Conservation (phyloP, 2,329 filamentous ascomycete genomes). For the Emericellopsis cladophorae region DNA sequence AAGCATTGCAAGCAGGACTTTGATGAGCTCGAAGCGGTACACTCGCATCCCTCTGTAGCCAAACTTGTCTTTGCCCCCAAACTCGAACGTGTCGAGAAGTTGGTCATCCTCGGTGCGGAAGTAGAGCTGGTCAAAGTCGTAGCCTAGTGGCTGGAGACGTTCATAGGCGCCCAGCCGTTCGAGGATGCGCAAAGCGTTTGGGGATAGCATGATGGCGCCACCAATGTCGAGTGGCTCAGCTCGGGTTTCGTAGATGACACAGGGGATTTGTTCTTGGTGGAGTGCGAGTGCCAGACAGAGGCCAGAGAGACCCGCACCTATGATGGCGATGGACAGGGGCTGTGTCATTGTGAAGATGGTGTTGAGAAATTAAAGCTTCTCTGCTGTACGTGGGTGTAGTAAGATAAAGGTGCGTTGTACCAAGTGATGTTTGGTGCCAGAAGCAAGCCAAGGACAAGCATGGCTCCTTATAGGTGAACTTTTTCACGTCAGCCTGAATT, state of each 20-base stretch:
- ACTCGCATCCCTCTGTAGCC: slow-evolving; percentile 41
- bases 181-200: slow-evolving; percentile 42
- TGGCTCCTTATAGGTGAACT: too few relatives aligned
- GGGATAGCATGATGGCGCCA: slow-evolving; percentile 46
- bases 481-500: too few relatives aligned
- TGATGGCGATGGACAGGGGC: slow-evolving; percentile 11
- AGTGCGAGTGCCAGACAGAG: slow-evolving; percentile 42
- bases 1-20: slow-evolving; percentile 29
- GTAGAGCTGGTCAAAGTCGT: slow-evolving; percentile 35
- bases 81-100: slow-evolving; percentile 27
- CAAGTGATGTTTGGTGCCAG: too few relatives aligned
- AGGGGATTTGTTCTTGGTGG: slow-evolving; percentile 33
- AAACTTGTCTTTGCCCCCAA: slow-evolving; percentile 32
- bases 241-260: slow-evolving; percentile 38
- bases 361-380: background rate
- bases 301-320: slow-evolving; percentile 27
- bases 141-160: slow-evolving; percentile 28
- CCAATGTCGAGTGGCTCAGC: slow-evolving; percentile 29
- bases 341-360: background rate
- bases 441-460: too few relatives aligned
- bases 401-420: too few relatives aligned
- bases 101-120: slow-evolving; percentile 24
- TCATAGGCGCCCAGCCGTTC: slow-evolving; percentile 35
- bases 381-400: background rate
- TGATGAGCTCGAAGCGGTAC: slow-evolving; percentile 37